phyloP scores from a whole-genome alignment of 2,329 filamentous ascomycete species.

The Massarina eburnea region DNA sequence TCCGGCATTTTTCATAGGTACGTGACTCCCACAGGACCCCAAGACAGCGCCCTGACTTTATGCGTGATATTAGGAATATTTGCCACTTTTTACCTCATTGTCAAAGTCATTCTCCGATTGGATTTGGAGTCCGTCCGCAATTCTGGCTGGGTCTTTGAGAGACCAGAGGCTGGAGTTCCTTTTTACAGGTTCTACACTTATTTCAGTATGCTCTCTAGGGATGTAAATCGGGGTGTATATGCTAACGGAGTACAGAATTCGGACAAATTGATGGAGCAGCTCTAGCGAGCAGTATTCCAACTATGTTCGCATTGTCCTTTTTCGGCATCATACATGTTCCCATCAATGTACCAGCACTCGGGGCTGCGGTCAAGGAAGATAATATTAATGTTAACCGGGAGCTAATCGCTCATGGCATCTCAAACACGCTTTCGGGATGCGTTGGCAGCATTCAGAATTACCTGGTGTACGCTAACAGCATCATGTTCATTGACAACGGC shows the following conservation, averaged over 20 bases:
- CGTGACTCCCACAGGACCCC: too few relatives aligned
- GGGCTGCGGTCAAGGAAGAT: conserved; percentile 87
- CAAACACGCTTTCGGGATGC: conserved; percentile 85
- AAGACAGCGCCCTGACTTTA: too few relatives aligned
- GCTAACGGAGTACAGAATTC: conserved; percentile 61
- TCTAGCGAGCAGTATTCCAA: conserved; percentile 79
- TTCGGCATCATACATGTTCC: conserved; percentile 96
- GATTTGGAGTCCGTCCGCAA: conserved; percentile 67
- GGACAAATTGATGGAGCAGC: conserved; percentile 80
- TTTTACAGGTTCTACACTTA: conserved; percentile 99
- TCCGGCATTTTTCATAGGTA: conserved; percentile 78
- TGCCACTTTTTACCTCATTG: conserved; percentile 74
- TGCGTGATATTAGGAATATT: too few relatives aligned
- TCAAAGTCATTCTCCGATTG: conserved; percentile 68
- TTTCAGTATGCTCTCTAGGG: conserved; percentile 62
- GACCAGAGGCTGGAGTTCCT: conserved; percentile 79
- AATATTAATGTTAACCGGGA: conserved; percentile 89
- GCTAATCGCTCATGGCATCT: conserved; percentile 87
- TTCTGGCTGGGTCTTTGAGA: conserved; percentile 88
- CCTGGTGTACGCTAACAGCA: conserved; percentile 93
- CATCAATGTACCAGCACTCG: conserved; percentile 94
- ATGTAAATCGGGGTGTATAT: not conserved
- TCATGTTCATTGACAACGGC: conserved; percentile 94
- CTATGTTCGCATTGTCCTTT: conserved; percentile 96
- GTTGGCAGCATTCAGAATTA: conserved; percentile 93